These are phyloP conservation scores for Pezicula radicicola DNA, from an alignment of 2,329 filamentous ascomycete genomes.

Conservation along the genomic window DNA sequence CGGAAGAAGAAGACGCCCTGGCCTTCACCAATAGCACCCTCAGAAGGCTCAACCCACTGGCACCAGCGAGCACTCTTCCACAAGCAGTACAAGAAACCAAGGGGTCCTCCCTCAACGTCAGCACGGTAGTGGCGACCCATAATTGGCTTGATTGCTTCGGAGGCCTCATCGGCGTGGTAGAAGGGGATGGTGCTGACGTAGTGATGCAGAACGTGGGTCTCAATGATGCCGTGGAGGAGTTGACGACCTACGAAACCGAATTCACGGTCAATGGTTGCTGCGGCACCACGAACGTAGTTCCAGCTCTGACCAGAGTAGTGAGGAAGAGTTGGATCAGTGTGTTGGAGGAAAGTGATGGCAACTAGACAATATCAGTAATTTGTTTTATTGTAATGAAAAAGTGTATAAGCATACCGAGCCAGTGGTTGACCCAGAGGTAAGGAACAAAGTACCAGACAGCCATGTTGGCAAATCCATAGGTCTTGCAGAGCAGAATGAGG, in stretches of 20 bases:
- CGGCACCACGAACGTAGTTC: constrained; percentile 92
- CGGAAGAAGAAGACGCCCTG: constrained; percentile 95
- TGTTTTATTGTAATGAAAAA: not conserved
- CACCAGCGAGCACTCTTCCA: constrained; percentile 82
- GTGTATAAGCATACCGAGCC: constrained; percentile 72
- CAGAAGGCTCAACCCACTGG: constrained; percentile 96
- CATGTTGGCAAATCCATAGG: constrained; percentile 81
- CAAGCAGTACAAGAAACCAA: constrained; percentile 82
- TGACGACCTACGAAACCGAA: constrained; percentile 93
- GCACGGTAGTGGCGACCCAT: constrained; percentile 96
- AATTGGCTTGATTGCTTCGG: constrained; percentile 87
- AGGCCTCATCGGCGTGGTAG: constrained; percentile 93
- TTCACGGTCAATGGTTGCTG: constrained; percentile 94
- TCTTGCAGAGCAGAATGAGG: constrained; percentile 63
- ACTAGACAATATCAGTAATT: constrained; percentile 50
- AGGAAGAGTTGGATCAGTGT: constrained; percentile 90
- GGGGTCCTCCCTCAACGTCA: constrained; percentile 70
- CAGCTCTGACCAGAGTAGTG: constrained; percentile 86
- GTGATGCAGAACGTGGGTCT: constrained; percentile 97
- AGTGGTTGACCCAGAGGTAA: constrained; percentile 98
- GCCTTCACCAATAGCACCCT: constrained; percentile 73
- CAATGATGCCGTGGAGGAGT: constrained; percentile 92
- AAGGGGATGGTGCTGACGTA: constrained; percentile 96
- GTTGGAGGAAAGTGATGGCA: constrained; percentile 95
- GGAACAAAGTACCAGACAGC: constrained; percentile 93